Evolutionary conservation across 2,329 filamentous ascomycete species (phyloP).

Genomic region (Penicillium nordicum): DNA sequence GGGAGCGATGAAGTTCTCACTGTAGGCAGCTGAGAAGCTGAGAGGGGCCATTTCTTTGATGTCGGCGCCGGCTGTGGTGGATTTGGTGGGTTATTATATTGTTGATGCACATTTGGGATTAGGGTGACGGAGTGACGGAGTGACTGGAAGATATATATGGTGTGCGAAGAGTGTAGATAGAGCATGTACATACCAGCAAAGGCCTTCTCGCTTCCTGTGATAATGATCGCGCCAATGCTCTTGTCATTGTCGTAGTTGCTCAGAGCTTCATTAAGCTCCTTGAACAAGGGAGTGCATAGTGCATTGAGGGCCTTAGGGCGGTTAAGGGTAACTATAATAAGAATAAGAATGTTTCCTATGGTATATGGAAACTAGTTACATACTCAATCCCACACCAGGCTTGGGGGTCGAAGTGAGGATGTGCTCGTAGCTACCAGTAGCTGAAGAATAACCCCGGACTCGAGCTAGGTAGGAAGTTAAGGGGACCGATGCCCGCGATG

Average conservation of each 20-base stretch:
- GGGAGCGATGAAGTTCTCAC: slow-evolving; percentile 85
- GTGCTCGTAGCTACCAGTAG: slow-evolving; percentile 64
- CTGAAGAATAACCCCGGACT: slow-evolving; percentile 42
- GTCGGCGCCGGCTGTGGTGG: slow-evolving; percentile 71
- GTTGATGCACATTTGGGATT: neutral
- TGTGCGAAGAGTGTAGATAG: neutral
- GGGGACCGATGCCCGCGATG: slow-evolving; percentile 49
- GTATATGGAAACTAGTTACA: slow-evolving; percentile 17
- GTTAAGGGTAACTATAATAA: slow-evolving; percentile 73
- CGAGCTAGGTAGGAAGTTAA: slow-evolving; percentile 37
- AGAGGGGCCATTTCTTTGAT: slow-evolving; percentile 99
- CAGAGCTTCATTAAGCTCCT: slow-evolving; percentile 80
- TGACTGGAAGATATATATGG: too few relatives aligned
- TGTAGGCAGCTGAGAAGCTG: slow-evolving; percentile 84
- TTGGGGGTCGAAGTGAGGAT: slow-evolving; percentile 78
- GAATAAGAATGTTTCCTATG: neutral
- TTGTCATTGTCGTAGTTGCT: slow-evolving; percentile 66
- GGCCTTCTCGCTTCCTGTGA: slow-evolving; percentile 85
- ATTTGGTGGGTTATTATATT: slow-evolving; percentile 2
- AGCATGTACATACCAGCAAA: slow-evolving; percentile 62
- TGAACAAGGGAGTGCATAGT: slow-evolving; percentile 83
- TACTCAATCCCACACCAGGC: slow-evolving; percentile 88
- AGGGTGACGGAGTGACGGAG: neutral
- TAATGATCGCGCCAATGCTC: slow-evolving; percentile 69
- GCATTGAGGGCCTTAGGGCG: slow-evolving; percentile 95